Evolutionary conservation across 305 asterid species (phyloP), one percentile per base, ranked within the genome.

Genomic region (Fraxinus floribunda): DNA sequence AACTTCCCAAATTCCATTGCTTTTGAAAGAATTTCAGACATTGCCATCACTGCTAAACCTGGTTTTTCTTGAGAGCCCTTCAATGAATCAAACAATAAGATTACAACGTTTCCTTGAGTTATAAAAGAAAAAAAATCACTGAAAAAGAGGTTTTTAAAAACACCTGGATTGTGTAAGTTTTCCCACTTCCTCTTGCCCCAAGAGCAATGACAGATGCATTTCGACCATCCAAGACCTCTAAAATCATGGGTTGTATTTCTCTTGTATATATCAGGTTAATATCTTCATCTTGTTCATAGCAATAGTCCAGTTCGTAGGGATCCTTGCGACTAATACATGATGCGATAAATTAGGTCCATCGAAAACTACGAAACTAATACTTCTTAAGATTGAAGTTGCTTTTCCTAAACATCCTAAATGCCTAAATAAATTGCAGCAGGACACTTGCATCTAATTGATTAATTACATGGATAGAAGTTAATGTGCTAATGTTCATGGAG

Each of bases 141-240:
- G 57, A 72, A 46, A 18, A 26, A 77, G 22, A 49, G 30, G 46
- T 72, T 68, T 11, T 11, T 7, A 22, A 7, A 22, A 66, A 86
- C 32, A 94, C 97, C 97, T 92, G 95, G 78, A 91, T 86, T 52
- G 90, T 88, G 75, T 22, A 81, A 10, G 98, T 92, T 85, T 95
- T 93, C 34, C 98, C 98, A 88, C 98, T 94, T 82, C 97, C 95
- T 84, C 90, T 91, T 44, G 98, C 94, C 30, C 98, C 98, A 85
- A 91, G 81, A n/a, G 95, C 98, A 87, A 95, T 81, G 66, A 94
- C 60, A 0, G 97, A 88, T 85, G 91, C 92, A 89, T 90, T 88
- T 79, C 79, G 89, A 75, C 97, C 97, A 85, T 81, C 77, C 39
- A 94, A 89, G 74, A 86, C 90, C 77, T 86, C 92, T 1, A 77